Conservation (phyloP, 768 basidiomycete species). For the Mycena vulgaris region DNA sequence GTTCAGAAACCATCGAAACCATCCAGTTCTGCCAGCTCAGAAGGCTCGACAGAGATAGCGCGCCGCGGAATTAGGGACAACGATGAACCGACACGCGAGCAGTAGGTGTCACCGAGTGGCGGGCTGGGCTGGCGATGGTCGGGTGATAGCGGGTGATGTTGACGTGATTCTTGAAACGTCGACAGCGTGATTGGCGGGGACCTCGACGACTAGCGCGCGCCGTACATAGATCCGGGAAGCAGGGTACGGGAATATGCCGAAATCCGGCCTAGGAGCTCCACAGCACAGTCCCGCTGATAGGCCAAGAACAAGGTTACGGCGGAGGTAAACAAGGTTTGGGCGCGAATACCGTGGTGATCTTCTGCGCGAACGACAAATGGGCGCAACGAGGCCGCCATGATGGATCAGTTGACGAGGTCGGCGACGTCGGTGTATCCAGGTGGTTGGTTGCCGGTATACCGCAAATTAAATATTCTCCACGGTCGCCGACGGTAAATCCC, state of each 20-base stretch:
- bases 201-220: slow-evolving; percentile 32
- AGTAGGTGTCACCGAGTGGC: slow-evolving; percentile 6
- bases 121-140: slow-evolving; percentile 15
- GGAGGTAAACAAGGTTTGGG: slow-evolving; percentile 33
- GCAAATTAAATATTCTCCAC: too few species aligned
- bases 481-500: too few species aligned
- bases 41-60: not conserved
- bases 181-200: slow-evolving; percentile 30
- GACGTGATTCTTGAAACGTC: slow-evolving; percentile 31
- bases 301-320: slow-evolving; percentile 18
- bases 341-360: slow-evolving; percentile 16
- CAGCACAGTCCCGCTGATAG: too few species aligned
- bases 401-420: slow-evolving; percentile 20
- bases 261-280: not conserved
- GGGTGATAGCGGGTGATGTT: slow-evolving; percentile 21
- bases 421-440: too few species aligned
- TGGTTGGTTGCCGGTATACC: too few species aligned
- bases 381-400: slow-evolving; percentile 17
- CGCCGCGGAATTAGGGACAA: not conserved
- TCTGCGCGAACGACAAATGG: too few species aligned
- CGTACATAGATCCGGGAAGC: slow-evolving; percentile 21
- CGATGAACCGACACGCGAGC: not conserved
- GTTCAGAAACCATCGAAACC: slow-evolving; percentile 22
- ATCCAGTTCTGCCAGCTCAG: not conserved
- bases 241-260: slow-evolving; percentile 10